Base-by-base conservation (phyloP, 352 stramenopile genomes). In the Phytophthora lateralis region DNA sequence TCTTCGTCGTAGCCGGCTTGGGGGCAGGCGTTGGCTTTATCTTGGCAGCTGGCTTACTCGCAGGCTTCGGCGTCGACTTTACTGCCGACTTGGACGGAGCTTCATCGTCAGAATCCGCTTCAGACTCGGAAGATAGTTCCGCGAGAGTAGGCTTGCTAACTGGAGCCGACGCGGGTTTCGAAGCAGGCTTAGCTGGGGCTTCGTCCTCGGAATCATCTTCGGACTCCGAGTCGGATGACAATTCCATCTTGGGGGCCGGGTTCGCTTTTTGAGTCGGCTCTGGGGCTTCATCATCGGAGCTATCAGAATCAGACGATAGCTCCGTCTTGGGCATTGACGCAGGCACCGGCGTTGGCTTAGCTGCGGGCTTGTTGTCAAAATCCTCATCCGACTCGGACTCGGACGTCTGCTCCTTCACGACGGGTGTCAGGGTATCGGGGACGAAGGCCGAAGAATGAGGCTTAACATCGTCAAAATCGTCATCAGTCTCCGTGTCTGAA, bases 381-480 rank as follows among this genome's bases (percentile, higher is more conserved):
- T 67, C 47, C 24, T 54, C 35, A 43, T 70, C 48, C 41, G 48
- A 53, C 12, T 71, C 43, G 26, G 48, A 59, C 6, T 55, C 37
- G 4, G 35, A 48, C 14, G 46, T 17, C 43, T 52, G 35, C 12
- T 54, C 12, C 37, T 48, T 42, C 6, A 44, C 41, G 12, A 20
- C 46, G n/a, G 32, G 26, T 6, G 47, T 30, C 10, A 48, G 7
- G 5, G 24, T 24, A 4, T 54, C 50, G 1, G 50, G 7, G 14
- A 10, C 24, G 1, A 44, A 55, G 39, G 47, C 21, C 2, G 49
- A 50, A 44, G 52, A 27, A 12, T 48, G 21, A 17, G 38, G 47
- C 52, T 76, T 76, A 3, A 61, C 57, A 53, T 71, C 54, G 9
- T 76, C 63, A 43, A 75, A 75, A 27, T 72, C 67, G 2, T 75